Percentiles rank a stretch among this genome's conserved stretches.
Conservation (phyloP, 345 rosid species). For the Nephelium lappaceum region DNA sequence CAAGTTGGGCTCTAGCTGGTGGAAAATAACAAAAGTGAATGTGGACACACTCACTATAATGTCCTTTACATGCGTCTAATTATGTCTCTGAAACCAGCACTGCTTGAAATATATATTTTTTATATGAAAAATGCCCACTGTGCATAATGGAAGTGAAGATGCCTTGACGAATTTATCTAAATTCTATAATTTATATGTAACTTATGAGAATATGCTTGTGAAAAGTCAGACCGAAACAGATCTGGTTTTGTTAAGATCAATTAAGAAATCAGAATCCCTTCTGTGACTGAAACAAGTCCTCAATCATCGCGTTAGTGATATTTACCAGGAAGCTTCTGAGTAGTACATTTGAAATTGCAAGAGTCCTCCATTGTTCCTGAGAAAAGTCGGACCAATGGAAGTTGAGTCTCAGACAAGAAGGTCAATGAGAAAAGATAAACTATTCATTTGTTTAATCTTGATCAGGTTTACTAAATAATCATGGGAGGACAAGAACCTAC, state of each 20-base stretch:
- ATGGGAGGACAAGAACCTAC: not conserved
- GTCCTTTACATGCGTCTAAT: not conserved
- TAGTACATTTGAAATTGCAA: not conserved
- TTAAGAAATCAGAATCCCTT: not conserved
- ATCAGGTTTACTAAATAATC: not conserved
- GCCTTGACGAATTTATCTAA: not conserved
- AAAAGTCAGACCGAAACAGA: not conserved
- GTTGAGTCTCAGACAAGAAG: not conserved
- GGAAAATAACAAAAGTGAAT: slow-evolving; percentile 4
- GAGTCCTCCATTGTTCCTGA: not conserved
- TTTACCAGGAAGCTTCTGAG: not conserved
- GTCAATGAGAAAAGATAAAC: not conserved
- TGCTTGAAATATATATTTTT: not conserved
- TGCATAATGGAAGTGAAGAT: not conserved
- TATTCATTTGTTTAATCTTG: not conserved
- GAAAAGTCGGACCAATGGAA: slow-evolving; percentile 10
- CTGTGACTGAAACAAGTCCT: not conserved
- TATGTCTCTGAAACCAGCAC: slow-evolving; percentile 4
- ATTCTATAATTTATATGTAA: not conserved
- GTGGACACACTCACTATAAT: not conserved
- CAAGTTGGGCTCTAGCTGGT: slow-evolving; percentile 7
- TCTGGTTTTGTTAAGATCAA: not conserved
- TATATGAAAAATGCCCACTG: not conserved
- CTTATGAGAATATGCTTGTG: not conserved
- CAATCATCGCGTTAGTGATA: not conserved